Evolutionary conservation across 108 stramenopile species (phyloP).

Genomic region (Nannochloropsis gaditana): DNA sequence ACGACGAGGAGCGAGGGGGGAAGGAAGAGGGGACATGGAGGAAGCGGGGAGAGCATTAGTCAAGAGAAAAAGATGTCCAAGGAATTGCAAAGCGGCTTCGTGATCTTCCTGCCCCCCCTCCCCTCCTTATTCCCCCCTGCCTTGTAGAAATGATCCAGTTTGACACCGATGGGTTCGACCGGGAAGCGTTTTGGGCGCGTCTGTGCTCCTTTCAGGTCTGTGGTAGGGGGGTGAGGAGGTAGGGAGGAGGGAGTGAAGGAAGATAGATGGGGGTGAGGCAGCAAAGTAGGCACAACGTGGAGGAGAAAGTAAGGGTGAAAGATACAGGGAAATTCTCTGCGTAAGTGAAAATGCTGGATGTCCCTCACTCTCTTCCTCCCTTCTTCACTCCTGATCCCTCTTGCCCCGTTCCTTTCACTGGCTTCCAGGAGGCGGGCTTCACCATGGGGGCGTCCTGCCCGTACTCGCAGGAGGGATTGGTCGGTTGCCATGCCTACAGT

Average conservation of each 20-base stretch:
- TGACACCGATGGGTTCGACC: not conserved
- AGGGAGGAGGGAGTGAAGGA: not conserved
- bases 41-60: not conserved
- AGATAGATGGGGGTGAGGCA: not conserved
- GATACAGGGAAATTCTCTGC: not conserved
- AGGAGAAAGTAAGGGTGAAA: not conserved
- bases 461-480: not conserved
- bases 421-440: not conserved
- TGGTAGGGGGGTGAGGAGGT: not conserved
- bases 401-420: not conserved
- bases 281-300: too few relatives aligned
- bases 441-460: not conserved
- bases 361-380: not conserved
- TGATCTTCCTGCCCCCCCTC: not conserved
- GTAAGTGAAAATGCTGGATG: not conserved
- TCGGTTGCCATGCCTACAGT: not conserved
- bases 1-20: not conserved
- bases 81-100: not conserved
- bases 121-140: not conserved
- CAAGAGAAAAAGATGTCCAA: not conserved
- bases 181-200: not conserved
- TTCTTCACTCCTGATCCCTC: not conserved
- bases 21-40: not conserved
- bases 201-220: not conserved
- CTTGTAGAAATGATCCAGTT: not conserved